Conservation (phyloP, 2,329 filamentous ascomycete genomes). For the Xylaria sp. region DNA sequence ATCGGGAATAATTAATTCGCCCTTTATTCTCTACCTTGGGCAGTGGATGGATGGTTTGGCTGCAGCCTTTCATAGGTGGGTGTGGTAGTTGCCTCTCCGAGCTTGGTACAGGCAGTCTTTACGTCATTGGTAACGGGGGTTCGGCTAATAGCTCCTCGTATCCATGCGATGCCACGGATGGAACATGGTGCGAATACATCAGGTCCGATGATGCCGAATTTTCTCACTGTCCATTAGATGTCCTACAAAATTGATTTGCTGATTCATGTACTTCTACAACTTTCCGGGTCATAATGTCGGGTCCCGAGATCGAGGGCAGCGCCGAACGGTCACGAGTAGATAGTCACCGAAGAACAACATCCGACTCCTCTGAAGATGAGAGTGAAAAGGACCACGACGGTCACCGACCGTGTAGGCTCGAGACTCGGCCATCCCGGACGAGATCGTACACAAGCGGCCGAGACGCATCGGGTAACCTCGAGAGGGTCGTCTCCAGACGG, state of each 20-base stretch:
- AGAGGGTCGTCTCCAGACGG: constrained; percentile 37
- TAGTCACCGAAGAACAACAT: not conserved
- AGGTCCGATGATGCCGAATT: not conserved
- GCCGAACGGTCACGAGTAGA: not conserved
- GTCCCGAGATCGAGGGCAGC: not conserved
- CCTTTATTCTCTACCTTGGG: no score
- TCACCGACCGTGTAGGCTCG: constrained; percentile 33
- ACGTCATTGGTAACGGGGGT: not conserved
- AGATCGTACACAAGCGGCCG: constrained; percentile 17
- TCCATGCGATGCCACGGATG: no score
- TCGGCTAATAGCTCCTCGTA: no score
- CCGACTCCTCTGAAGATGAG: not conserved
- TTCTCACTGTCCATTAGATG: not conserved
- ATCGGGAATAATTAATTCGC: no score
- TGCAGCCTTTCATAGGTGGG: not conserved
- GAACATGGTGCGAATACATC: no score
- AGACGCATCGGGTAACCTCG: constrained; percentile 13
- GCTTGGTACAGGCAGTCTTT: not conserved
- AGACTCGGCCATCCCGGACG: constrained; percentile 24
- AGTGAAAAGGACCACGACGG: constrained; percentile 32
- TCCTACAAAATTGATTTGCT: not conserved
- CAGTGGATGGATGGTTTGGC: no score
- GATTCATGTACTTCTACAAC: not conserved
- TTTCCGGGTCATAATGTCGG: not conserved
- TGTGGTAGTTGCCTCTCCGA: no score